Conservation (phyloP, 1,284 basidiomycete genomes). For the Thecaphora thlaspeos region DNA sequence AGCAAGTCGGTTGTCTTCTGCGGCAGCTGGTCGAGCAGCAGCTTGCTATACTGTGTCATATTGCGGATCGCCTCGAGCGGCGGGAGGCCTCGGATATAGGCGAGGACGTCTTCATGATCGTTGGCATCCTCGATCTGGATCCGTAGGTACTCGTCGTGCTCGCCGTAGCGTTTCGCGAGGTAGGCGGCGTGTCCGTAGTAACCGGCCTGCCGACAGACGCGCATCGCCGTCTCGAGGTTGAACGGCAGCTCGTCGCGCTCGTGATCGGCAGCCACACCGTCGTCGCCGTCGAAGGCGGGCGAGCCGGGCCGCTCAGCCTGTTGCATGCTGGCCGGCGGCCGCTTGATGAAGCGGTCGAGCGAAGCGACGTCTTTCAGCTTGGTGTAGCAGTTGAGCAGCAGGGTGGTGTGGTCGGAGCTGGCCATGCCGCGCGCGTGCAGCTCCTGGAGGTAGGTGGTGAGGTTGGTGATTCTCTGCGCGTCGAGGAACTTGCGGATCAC, state of each 20-base stretch:
- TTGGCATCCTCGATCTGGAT: slow-evolving; percentile 92
- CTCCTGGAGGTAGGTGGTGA: slow-evolving; percentile 93
- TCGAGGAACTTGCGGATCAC: slow-evolving; percentile 96
- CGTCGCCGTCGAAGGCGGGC: slow-evolving; percentile 7
- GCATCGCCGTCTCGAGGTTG: slow-evolving; percentile 92
- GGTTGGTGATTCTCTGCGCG: slow-evolving; percentile 89
- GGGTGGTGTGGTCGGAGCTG: slow-evolving; percentile 93
- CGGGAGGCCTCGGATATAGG: slow-evolving; percentile 75
- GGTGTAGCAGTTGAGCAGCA: slow-evolving; percentile 75
- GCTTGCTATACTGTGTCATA: slow-evolving; percentile 56
- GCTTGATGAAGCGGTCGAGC: slow-evolving; percentile 85
- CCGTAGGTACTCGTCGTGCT: slow-evolving; percentile 87
- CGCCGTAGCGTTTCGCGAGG: slow-evolving; percentile 83
- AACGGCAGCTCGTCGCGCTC: slow-evolving; percentile 73
- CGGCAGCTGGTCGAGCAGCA: slow-evolving; percentile 74
- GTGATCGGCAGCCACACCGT: slow-evolving; percentile 58
- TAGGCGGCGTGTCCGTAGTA: slow-evolving; percentile 94
- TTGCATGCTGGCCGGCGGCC: slow-evolving; percentile 12
- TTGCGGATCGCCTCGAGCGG: slow-evolving; percentile 63
- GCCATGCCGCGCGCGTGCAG: slow-evolving; percentile 84
- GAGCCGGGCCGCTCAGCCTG: not conserved
- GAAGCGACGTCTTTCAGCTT: slow-evolving; percentile 88
- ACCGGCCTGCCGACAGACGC: slow-evolving; percentile 91
- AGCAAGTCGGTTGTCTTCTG: slow-evolving; percentile 84
- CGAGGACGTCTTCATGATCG: slow-evolving; percentile 77